Evolutionary conservation across 495 filamentous ascomycete species (phyloP).

Genomic region (Podospora bellae-mahoneyi): DNA sequence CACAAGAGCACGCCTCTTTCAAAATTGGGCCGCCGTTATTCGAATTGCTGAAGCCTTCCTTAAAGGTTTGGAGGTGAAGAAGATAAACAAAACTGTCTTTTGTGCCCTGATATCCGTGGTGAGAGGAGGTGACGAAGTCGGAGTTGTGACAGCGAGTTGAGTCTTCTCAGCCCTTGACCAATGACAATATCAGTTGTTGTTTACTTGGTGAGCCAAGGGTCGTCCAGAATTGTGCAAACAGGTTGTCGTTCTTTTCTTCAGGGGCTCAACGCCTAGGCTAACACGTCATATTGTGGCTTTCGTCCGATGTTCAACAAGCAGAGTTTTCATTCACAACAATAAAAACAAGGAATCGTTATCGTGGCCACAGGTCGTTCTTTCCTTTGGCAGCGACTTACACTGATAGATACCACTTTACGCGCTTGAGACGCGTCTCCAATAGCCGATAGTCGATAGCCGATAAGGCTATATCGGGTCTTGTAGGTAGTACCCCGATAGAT

Average conservation of each 20-base stretch:
- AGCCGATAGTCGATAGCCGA: not conserved
- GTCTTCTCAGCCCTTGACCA: not conserved
- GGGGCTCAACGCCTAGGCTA: not conserved
- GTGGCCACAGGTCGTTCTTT: not conserved
- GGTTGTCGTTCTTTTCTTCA: not conserved
- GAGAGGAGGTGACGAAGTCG: not conserved
- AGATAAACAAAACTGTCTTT: not conserved
- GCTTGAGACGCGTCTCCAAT: not conserved
- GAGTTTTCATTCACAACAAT: not conserved
- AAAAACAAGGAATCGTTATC: not conserved
- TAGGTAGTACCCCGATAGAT: not conserved
- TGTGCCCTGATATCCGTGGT: not conserved
- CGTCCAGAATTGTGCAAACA: not conserved
- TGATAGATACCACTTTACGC: not conserved
- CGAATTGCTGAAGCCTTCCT: not conserved
- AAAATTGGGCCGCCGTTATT: not conserved
- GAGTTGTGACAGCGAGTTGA: not conserved
- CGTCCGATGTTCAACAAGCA: not conserved
- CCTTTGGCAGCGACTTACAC: not conserved
- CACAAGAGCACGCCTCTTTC: not conserved
- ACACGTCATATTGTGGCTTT: not conserved
- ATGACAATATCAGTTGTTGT: not conserved
- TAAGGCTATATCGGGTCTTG: not conserved
- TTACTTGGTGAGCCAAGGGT: not conserved
- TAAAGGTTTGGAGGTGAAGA: not conserved